Percentiles rank a stretch among this genome's conserved stretches.
These are phyloP conservation scores for Candida takata DNA, from an alignment of 805 yeast species.

Conservation along the genomic window DNA sequence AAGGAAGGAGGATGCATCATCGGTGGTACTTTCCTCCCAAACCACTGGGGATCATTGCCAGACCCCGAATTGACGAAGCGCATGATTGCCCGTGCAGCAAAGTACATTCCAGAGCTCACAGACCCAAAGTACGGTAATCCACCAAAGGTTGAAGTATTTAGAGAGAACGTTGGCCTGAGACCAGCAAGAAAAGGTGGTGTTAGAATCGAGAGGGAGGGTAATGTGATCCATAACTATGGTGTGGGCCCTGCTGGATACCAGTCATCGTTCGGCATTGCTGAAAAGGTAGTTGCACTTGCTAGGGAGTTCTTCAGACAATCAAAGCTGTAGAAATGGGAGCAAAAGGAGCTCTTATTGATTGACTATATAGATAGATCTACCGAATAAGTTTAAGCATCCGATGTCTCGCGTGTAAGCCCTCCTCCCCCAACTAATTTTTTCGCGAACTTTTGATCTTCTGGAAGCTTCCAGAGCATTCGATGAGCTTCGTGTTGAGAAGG, in stretches of 20 bases:
- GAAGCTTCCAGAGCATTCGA: not conserved
- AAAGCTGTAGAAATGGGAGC: conserved; percentile 16
- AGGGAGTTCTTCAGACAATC: conserved; percentile 22
- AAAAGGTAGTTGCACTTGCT: conserved; percentile 34
- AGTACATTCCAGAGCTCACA: conserved; percentile 25
- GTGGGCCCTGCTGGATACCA: conserved; percentile 78
- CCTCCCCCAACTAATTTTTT: too few relatives aligned
- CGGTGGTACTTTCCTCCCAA: conserved; percentile 41
- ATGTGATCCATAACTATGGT: conserved; percentile 57
- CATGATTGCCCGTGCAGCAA: conserved; percentile 27
- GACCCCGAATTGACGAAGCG: conserved; percentile 42
- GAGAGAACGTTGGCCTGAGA: conserved; percentile 56
- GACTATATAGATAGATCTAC: too few relatives aligned
- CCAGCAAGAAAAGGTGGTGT: conserved; percentile 60
- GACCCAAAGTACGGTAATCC: conserved; percentile 25
- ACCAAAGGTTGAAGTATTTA: conserved; percentile 37
- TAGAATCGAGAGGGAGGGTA: conserved; percentile 38
- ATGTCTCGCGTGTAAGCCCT: too few relatives aligned
- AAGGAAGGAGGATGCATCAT: conserved; percentile 67
- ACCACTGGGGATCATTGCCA: conserved; percentile 27
- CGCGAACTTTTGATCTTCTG: too few relatives aligned
- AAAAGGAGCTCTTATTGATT: too few relatives aligned
- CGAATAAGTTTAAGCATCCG: too few relatives aligned
- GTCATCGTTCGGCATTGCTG: conserved; percentile 58
- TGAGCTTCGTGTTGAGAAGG: too few relatives aligned